Conservation (phyloP, 2,329 filamentous ascomycete species). For the Aspergillus pseudonomiae region DNA sequence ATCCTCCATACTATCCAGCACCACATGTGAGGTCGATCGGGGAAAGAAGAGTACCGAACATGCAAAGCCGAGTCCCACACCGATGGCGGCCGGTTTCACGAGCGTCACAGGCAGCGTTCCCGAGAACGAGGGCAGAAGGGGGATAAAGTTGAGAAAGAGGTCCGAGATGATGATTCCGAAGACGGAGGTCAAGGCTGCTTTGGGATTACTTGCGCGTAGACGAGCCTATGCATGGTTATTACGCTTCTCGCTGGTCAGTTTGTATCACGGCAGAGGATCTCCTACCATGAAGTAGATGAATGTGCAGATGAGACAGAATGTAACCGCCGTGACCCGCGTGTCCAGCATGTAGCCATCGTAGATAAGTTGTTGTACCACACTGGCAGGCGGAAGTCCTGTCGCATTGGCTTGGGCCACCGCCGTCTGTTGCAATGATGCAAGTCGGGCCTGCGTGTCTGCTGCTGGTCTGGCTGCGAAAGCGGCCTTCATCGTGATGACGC, state of each 20-base stretch:
- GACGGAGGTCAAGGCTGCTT: conserved; percentile 49
- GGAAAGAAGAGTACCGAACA: conserved; percentile 54
- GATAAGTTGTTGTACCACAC: conserved; percentile 42
- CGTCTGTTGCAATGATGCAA: conserved; percentile 38
- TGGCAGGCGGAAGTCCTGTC: conserved; percentile 30
- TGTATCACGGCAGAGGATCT: not conserved
- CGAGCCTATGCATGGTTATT: conserved; percentile 37
- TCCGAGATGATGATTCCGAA: conserved; percentile 54
- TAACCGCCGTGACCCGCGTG: conserved; percentile 44
- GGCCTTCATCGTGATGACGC: conserved; percentile 53
- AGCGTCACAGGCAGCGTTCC: conserved; percentile 44
- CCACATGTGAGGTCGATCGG: conserved; percentile 51
- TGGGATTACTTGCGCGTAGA: conserved; percentile 50
- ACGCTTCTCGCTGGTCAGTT: too few species aligned
- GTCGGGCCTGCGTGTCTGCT: conserved; percentile 39
- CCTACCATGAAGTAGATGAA: conserved; percentile 49
- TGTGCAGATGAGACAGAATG: conserved; percentile 43
- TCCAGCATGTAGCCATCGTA: conserved; percentile 54
- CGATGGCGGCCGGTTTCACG: conserved; percentile 52
- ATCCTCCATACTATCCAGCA: conserved; percentile 39
- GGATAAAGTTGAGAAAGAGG: conserved; percentile 50
- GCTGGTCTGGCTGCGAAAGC: conserved; percentile 48
- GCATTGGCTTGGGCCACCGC: conserved; percentile 37
- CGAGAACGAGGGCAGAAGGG: conserved; percentile 46
- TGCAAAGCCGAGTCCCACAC: conserved; percentile 49